These are phyloP conservation scores for Nepenthes alata DNA, from an alignment of 179 eudicot genomes.

Conservation along the genomic window DNA sequence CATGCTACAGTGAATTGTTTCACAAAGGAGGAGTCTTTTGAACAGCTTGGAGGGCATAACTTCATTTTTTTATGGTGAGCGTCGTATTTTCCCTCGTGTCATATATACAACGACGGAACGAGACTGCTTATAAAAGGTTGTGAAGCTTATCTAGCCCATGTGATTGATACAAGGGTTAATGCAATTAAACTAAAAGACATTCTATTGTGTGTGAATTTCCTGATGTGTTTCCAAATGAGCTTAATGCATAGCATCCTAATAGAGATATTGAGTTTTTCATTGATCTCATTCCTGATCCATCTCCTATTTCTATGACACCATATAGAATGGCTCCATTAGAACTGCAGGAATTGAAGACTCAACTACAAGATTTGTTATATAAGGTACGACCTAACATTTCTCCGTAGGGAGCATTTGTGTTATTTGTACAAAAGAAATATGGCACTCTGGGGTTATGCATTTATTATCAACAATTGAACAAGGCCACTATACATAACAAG, in stretches of 20 bases:
- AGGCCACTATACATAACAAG: background rate
- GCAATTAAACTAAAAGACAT: background rate
- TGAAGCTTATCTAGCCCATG: background rate
- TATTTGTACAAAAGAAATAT: conserved; percentile 4
- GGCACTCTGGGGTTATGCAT: background rate
- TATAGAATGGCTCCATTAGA: conserved; percentile 1
- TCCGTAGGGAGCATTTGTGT: background rate
- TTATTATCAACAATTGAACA: background rate
- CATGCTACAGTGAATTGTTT: background rate
- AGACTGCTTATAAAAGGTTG: too few relatives aligned
- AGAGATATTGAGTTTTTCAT: conserved; percentile 1
- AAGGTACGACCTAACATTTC: background rate
- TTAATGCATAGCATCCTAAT: background rate
- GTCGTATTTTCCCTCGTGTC: background rate
- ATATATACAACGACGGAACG: background rate
- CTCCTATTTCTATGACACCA: background rate
- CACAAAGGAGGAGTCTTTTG: background rate
- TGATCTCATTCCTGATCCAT: background rate
- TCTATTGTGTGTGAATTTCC: background rate
- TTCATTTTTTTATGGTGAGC: background rate
- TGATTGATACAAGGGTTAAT: background rate
- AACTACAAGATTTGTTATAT: background rate
- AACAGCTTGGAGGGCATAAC: background rate
- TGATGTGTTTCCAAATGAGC: background rate
- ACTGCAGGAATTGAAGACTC: background rate